A percentile compares a stretch with the other conserved stretches of the same genome.
Conservation (phyloP, 352 stramenopile genomes). For the Pythium volutum region DNA sequence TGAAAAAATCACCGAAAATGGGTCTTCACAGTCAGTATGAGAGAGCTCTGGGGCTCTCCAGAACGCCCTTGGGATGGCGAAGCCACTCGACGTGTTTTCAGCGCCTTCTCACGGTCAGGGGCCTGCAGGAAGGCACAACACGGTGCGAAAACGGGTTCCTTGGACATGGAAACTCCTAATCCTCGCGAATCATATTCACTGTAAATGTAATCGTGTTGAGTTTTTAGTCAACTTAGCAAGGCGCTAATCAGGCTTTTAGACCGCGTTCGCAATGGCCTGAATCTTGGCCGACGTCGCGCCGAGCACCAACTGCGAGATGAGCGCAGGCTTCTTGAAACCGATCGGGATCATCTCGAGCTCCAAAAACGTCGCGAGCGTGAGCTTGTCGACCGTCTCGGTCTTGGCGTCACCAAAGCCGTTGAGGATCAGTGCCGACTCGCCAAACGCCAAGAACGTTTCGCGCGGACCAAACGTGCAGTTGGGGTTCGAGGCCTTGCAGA, state of each 20-base stretch:
- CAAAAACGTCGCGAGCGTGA: slow-evolving; percentile 27
- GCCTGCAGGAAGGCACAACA: too few relatives aligned
- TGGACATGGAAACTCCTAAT: too few relatives aligned
- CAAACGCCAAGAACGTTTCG: slow-evolving; percentile 26
- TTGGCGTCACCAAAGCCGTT: slow-evolving; percentile 18
- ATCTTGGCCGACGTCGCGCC: slow-evolving; percentile 16
- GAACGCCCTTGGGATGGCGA: too few relatives aligned
- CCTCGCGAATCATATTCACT: too few relatives aligned
- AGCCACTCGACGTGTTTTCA: too few relatives aligned
- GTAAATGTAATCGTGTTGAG: background rate
- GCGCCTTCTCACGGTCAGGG: too few relatives aligned
- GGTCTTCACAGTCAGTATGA: too few relatives aligned
- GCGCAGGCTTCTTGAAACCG: slow-evolving; percentile 23
- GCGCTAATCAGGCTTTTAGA: background rate
- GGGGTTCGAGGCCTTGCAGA: slow-evolving; percentile 7
- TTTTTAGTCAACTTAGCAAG: too few relatives aligned
- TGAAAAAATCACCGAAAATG: too few relatives aligned
- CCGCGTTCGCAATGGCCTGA: slow-evolving; percentile 16
- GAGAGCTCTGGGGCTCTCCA: too few relatives aligned
- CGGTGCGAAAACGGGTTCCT: too few relatives aligned
- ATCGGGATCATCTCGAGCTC: slow-evolving; percentile 28
- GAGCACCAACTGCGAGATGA: slow-evolving; percentile 1
- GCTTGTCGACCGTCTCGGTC: slow-evolving; percentile 14
- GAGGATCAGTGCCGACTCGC: slow-evolving; percentile 32
- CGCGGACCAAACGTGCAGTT: slow-evolving; percentile 11